Conservation (phyloP, 176 grass and related monocot genomes). For the Alopecurus myosuroides region DNA sequence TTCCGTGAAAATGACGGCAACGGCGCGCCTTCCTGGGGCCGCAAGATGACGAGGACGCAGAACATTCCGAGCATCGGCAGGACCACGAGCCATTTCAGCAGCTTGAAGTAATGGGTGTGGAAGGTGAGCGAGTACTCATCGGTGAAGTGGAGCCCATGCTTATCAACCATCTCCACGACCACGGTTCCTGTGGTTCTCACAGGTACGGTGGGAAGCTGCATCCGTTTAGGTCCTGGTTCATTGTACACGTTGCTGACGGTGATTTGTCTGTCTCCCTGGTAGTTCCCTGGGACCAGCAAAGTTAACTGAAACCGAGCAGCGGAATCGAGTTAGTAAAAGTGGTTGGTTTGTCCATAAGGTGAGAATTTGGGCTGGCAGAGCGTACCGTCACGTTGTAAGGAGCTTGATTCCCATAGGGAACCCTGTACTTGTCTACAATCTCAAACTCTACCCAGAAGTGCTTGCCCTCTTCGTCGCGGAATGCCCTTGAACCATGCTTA, state of each 20-base stretch:
- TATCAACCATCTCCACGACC: slow-evolving; percentile 82
- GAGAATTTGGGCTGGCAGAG: not conserved
- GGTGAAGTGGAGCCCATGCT: slow-evolving; percentile 84
- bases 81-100: slow-evolving; percentile 90
- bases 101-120: slow-evolving; percentile 93
- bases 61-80: slow-evolving; percentile 98
- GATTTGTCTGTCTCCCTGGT: slow-evolving; percentile 86
- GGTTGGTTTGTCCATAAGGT: not conserved
- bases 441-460: slow-evolving; percentile 92
- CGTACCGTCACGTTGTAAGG: slow-evolving; percentile 95
- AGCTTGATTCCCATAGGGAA: slow-evolving; percentile 78
- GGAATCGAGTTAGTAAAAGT: slow-evolving; percentile 7
- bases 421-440: slow-evolving; percentile 81
- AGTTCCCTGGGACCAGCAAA: slow-evolving; percentile 90
- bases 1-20: slow-evolving; percentile 91
- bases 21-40: slow-evolving; percentile 80
- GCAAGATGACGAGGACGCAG: slow-evolving; percentile 72
- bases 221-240: slow-evolving; percentile 63
- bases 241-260: slow-evolving; percentile 53
- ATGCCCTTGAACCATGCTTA: slow-evolving; percentile 59
- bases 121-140: slow-evolving; percentile 96
- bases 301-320: slow-evolving; percentile 57
- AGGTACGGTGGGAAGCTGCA: slow-evolving; percentile 93
- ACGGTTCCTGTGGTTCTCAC: slow-evolving; percentile 91
- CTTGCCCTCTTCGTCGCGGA: slow-evolving; percentile 89